A percentile compares a stretch with the other conserved stretches of the same genome.
Conservation (phyloP, 495 filamentous ascomycete genomes). For the Tuber aestivum region DNA sequence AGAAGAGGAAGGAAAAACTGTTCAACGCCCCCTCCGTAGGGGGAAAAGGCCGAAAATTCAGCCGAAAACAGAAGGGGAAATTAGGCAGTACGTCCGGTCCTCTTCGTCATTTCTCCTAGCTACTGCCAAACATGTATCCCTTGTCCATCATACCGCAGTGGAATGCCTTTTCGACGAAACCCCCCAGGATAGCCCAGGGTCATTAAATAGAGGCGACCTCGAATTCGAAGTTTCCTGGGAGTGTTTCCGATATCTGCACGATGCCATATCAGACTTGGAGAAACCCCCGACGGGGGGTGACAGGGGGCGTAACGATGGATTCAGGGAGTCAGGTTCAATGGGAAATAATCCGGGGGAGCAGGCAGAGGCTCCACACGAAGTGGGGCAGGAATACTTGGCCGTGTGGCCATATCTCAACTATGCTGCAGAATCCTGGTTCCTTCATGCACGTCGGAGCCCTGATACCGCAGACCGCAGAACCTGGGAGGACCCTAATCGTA, state of each 20-base stretch:
- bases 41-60: neutral
- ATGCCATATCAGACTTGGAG: neutral
- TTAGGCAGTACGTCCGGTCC: neutral
- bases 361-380: neutral
- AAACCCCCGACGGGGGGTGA: fast-evolving
- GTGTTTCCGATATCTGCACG: neutral
- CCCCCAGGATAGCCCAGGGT: neutral
- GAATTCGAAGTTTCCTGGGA: neutral
- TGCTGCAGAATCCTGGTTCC: neutral
- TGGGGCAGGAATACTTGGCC: neutral
- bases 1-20: too few relatives aligned
- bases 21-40: neutral
- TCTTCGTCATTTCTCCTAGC: neutral
- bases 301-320: fast-evolving
- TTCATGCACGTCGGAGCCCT: neutral
- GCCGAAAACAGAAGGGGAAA: neutral
- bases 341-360: neutral
- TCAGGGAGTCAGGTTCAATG: fast-evolving
- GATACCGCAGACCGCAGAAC: neutral
- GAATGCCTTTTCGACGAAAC: neutral
- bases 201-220: neutral
- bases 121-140: neutral
- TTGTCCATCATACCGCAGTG: neutral
- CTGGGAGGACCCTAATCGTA: neutral
- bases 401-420: neutral